These are phyloP conservation scores for Geranium incanum DNA, from an alignment of 441 rosid species.

Conservation along the genomic window DNA sequence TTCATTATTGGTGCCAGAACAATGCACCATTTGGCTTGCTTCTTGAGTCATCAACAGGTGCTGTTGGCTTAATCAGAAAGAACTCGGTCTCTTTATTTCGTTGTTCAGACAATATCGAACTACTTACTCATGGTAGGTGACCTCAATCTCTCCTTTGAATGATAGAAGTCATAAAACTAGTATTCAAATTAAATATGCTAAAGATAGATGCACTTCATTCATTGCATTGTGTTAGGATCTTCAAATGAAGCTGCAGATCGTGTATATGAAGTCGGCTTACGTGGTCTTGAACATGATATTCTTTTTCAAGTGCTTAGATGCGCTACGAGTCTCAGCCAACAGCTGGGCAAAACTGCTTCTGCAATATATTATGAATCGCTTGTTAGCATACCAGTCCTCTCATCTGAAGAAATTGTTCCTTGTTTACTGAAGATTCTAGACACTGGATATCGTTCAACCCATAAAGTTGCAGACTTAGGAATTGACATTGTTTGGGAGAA, in stretches of 20 bases:
- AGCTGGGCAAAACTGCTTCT: slow-evolving; percentile 71
- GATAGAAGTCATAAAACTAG: not conserved
- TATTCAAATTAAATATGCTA: not conserved
- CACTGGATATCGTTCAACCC: slow-evolving; percentile 57
- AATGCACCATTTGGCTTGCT: slow-evolving; percentile 65
- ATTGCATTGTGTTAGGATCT: slow-evolving; percentile 36
- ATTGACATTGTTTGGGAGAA: slow-evolving; percentile 63
- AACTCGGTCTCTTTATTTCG: slow-evolving; percentile 74
- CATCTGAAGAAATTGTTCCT: slow-evolving; percentile 70
- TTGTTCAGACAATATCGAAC: slow-evolving; percentile 58
- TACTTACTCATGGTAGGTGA: slow-evolving; percentile 59
- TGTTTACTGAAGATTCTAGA: slow-evolving; percentile 70
- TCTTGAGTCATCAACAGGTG: slow-evolving; percentile 50
- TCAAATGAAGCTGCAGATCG: slow-evolving; percentile 46
- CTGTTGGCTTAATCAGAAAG: slow-evolving; percentile 75
- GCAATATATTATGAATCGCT: slow-evolving; percentile 75
- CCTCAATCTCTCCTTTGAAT: not conserved
- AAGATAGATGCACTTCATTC: slow-evolving; percentile 15
- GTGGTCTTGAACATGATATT: slow-evolving; percentile 47
- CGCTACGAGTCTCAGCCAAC: slow-evolving; percentile 55
- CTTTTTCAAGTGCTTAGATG: slow-evolving; percentile 66
- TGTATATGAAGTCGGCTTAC: slow-evolving; percentile 36
- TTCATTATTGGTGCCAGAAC: slow-evolving; percentile 77
- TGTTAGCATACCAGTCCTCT: slow-evolving; percentile 45
- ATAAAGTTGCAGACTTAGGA: slow-evolving; percentile 40